Evolutionary conservation across 2,329 filamentous ascomycete genomes (phyloP), one percentile per base, ranked within the genome.

Genomic region (Exophiala lecanii-corni): DNA sequence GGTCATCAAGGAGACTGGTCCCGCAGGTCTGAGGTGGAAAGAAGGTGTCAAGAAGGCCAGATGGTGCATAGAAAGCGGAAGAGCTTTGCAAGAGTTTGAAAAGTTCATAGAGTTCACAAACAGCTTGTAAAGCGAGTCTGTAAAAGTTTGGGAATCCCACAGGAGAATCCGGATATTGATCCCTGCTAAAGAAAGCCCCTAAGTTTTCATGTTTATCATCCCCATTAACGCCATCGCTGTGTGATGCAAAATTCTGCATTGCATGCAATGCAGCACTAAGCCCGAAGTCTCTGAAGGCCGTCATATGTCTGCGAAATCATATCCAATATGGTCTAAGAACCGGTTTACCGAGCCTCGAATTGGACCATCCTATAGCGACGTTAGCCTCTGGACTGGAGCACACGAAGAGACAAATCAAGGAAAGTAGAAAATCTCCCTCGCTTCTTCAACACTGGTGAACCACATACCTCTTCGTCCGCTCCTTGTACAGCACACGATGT

Each of bases 281-380:
- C n/a, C n/a, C n/a, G n/a, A n/a, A n/a, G n/a, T n/a, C n/a, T n/a
- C n/a, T n/a, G n/a, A n/a, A n/a, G n/a, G n/a, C n/a, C n/a, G n/a
- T n/a, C n/a, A n/a, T n/a, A n/a, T n/a, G n/a, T n/a, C n/a, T n/a
- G n/a, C n/a, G n/a, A n/a, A n/a, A n/a, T n/a, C n/a, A n/a, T n/a
- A n/a, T n/a, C n/a, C n/a, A n/a, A n/a, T n/a, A n/a, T n/a, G n/a
- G n/a, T n/a, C n/a, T n/a, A n/a, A n/a, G n/a, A n/a, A n/a, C n/a
- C n/a, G n/a, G n/a, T n/a, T n/a, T n/a, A 97, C 69, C 91, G 80
- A 39, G 92, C 92, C 74, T 98, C 89, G 61, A 98, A 97, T 70
- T 98, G 92, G 39, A 97, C 89, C 89, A 97, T 96, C 62, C 91
- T 94, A 57, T 42, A 43, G 18, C 16, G 9, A 23, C n/a, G n/a